Base-by-base conservation (phyloP, 2,329 filamentous ascomycete species). In the Colletotrichum incanum region DNA sequence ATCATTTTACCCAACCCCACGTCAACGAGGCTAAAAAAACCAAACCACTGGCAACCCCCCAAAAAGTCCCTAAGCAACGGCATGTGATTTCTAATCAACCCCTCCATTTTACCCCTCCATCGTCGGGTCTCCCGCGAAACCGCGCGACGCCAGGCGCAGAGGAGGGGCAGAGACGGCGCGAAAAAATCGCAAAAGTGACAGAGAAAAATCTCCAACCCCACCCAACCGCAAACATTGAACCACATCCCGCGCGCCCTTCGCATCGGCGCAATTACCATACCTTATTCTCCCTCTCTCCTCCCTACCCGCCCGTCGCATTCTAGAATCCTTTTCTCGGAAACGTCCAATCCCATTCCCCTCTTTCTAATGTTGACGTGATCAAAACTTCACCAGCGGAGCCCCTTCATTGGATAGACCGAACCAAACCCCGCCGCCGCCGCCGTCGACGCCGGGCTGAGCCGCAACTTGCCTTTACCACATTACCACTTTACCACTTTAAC, bases 51-150 rank as follows among this genome's bases (percentile, higher is more conserved):
- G n/a, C 54, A 52, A 20, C n/a, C 45, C 52, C 45, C 47, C 5
- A 23, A 65, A 56, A 47, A 39, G 41, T 54, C 43, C 28, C 39
- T 59, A 66, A 47, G 45, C 67, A 71, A 62, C 31, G 34, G 41
- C 70, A 72, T 72, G 70, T 72, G 70, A 72, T 72, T 72, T 72
- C 65, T 69, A 72, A 72, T 69, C 70, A 72, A 52, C 65, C 68
- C 58, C 68, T 71, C 68, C 50, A 58, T 58, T 43, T 16, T 68
- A 64, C 69, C 69, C 69, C 69, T 72, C 69, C 65, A 70, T 70
- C 45, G 20, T 63, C 60, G 23, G 47, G 50, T 28, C 23, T 58
- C 31, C 60, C 34, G 43, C n/a, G 18, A 41, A 20, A 54, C 62
- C 28, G 28, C 67, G 55, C 55, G 26, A 39, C 43, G 45, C n/a